phyloP scores from a whole-genome alignment of 768 basidiomycete genomes.

The Tricholoma terreum region DNA sequence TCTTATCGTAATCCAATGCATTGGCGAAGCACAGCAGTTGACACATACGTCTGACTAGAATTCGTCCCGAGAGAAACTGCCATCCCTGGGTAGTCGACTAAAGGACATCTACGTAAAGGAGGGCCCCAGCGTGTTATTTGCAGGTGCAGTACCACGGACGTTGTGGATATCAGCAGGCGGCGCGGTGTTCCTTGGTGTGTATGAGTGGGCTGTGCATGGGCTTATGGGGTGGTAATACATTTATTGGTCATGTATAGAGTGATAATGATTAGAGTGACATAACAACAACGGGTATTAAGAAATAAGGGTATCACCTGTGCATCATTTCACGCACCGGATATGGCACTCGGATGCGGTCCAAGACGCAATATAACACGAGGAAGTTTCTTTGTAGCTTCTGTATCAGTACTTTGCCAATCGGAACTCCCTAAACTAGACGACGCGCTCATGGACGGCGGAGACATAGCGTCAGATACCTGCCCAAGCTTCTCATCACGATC shows the following conservation, averaged over 20 bases:
- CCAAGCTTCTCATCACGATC: background rate
- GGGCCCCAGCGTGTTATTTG: conserved; percentile 73
- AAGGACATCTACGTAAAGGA: conserved; percentile 66
- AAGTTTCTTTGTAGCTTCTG: conserved; percentile 42
- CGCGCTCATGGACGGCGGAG: conserved; percentile 19
- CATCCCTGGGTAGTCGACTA: conserved; percentile 57
- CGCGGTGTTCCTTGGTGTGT: conserved; percentile 96
- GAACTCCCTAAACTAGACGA: conserved; percentile 35
- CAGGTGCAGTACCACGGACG: conserved; percentile 87
- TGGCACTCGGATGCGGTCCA: conserved; percentile 23
- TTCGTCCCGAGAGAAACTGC: conserved; percentile 43
- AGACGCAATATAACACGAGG: conserved; percentile 32
- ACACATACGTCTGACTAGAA: conserved; percentile 34
- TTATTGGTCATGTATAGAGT: background rate
- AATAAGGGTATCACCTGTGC: background rate
- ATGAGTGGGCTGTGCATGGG: conserved; percentile 72
- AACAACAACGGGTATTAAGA: background rate
- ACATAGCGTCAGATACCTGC: background rate
- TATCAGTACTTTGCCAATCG: conserved; percentile 29
- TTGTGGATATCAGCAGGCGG: conserved; percentile 97
- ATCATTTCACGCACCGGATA: background rate
- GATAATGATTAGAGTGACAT: background rate
- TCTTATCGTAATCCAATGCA: conserved; percentile 1
- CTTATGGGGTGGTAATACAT: conserved; percentile 34
- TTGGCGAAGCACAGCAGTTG: background rate